These are phyloP conservation scores for Pyrenula massariospora DNA, from an alignment of 495 filamentous ascomycete genomes.

Conservation along the genomic window DNA sequence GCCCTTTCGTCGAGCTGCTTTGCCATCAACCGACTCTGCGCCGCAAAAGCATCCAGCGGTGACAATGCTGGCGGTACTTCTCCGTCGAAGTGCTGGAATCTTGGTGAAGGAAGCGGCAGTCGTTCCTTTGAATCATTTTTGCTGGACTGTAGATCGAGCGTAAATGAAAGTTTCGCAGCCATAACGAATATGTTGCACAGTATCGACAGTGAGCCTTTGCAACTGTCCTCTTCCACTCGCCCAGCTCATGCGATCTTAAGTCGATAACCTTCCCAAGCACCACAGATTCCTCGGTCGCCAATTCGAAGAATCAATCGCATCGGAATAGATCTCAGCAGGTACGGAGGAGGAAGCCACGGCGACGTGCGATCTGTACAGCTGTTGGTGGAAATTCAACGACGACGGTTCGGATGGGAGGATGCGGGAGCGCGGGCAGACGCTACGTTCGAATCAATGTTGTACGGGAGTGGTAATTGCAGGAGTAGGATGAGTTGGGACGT, in stretches of 20 bases:
- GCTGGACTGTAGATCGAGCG: slow-evolving; percentile 41
- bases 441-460: neutral
- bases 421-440: neutral
- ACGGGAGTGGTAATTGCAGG: neutral
- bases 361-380: neutral
- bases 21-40: slow-evolving; percentile 78
- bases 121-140: slow-evolving; percentile 33
- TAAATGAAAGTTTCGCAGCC: slow-evolving; percentile 37
- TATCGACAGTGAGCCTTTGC: neutral
- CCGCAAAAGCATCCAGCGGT: slow-evolving; percentile 85
- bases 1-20: slow-evolving; percentile 71
- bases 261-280: neutral
- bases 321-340: neutral
- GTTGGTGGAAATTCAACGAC: neutral
- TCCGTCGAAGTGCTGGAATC: slow-evolving; percentile 63
- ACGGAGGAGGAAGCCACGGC: neutral
- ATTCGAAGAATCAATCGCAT: neutral
- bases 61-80: slow-evolving; percentile 87
- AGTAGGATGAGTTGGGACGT: neutral
- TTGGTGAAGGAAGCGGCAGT: slow-evolving; percentile 50
- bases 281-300: neutral
- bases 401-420: neutral
- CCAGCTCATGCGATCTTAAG: neutral
- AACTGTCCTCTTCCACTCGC: neutral
- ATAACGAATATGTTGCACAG: slow-evolving; percentile 16